Evolutionary conservation across 805 yeast species (phyloP), one percentile per base, ranked within the genome.

Genomic region (Sugiyamaella smithiae): DNA sequence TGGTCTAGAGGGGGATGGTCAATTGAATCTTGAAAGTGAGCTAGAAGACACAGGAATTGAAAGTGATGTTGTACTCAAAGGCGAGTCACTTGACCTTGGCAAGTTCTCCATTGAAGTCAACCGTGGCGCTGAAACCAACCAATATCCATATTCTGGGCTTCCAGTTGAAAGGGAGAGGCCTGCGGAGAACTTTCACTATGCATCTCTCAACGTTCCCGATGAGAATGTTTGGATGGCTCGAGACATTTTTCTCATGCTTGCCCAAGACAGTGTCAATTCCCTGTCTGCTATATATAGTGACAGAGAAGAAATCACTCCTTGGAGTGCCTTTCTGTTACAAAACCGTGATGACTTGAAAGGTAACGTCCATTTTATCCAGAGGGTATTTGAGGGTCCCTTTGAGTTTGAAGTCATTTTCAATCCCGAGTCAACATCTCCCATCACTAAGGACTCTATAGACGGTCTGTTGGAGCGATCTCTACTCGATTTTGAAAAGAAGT

Each of bases 351-450:
- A 68, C 20, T 82, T 80, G 55, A 79, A 68, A 52, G 97, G 97
- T 1, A 88, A 88, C 61, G 62, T 87, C 49, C 97, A 91, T 63
- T 77, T 78, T 51, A 67, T 89, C 24, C 97, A 91, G 66, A 83
- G 86, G 58, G 71, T 82, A 0, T 93, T 80, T 63, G 72, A 76
- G 59, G 96, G 95, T 1, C 70, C 67, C 12, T 84, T 86, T 63
- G 87, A 88, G 62, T 88, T 87, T 63, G 88, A 84, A 52, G 67
- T 91, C 17, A 61, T 79, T 2, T 90, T 69, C 67, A 80, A 80
- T 55, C 52, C 64, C 1, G 71, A 79, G 24, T 63, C 61, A 40
- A 47, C 35, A 23, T 28, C 40, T 14, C 26, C 68, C 45, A 35
- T 43, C 38, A 45, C 54, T 23, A 19, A 43, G n/a, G 32, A 48